Evolutionary conservation across 2,329 filamentous ascomycete genomes (phyloP), one percentile per base, ranked within the genome.

Genomic region (Colletotrichum magnum): DNA sequence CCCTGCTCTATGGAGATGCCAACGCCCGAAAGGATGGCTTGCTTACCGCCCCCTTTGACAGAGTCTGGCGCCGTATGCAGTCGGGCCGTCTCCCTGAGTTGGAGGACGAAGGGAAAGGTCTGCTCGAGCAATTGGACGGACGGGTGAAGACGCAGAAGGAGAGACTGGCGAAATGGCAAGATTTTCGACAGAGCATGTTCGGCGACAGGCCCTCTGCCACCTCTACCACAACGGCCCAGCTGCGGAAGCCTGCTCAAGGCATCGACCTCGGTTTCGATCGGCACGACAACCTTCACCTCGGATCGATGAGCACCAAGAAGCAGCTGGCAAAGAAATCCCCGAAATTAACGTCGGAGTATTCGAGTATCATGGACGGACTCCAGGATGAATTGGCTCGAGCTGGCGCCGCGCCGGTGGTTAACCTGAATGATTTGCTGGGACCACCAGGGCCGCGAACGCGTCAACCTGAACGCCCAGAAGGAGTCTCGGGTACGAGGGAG

Each of bases 91-190:
- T 90, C 61, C 77, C 83, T 16, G 85, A 92, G 73, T 78, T 92
- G 9, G 87, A 91, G 64, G 83, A 85, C 13, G 78, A 81, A 9
- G 79, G 77, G 1, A 75, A 77, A 6, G 88, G 90, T 0, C 79
- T 94, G 1, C 75, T 97, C 21, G 87, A 93, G 70, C 90, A 94
- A 75, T 81, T 98, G 5, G 92, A 95, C 62, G 79, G 80, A 21
- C 87, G 93, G 15, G 88, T 96, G 0, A 82, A 84, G 51, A 82
- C 87, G 6, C 94, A 97, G 74, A 87, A 87, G 62, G 85, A 87
- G 52, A 88, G 94, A 47, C 79, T 97, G 32, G 85, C 88, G 60
- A 90, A 87, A 77, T 97, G 94, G 94, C 87, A 92, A 73, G 84
- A 84, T n/a, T 94, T 94, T 70, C 84, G 88, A 70, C 80, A 83